Evolutionary conservation across 192 early-diverging fungal genomes (phyloP), one percentile per base, ranked within the genome.

Genomic region (Linderina pennispora): DNA sequence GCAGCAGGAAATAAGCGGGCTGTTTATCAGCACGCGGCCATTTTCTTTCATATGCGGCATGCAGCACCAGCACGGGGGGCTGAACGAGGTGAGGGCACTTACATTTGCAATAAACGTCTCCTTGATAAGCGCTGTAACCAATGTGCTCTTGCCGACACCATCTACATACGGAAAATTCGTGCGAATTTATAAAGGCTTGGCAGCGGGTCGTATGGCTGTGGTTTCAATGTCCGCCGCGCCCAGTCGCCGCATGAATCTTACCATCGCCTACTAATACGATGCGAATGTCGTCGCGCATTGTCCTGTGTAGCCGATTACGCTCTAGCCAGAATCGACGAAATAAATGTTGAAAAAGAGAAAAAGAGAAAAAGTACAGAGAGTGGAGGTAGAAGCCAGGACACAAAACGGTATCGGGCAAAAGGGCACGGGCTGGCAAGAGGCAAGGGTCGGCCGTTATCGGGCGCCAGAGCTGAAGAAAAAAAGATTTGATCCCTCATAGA

Each of bases 41-140:
- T 5, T 5, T 11, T 11, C 28, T 31, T 5, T 11, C 31, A 40
- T 33, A 20, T 20, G 19, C n/a, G n/a, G n/a, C n/a, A n/a, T n/a
- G n/a, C 21, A 33, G 39, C 17, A 26, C 19, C 18, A 62, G 23
- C 23, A 11, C 13, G 42, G 23, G 16, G 37, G 8, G 14, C 25
- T 7, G 3, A 23, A n/a, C 23, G 35, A 28, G 17, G 56, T 60
- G 60, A 70, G 16, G 22, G 0, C 17, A 40, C 68, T 58, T 59
- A 96, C 95, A 65, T 92, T 89, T 23, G 87, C 79, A 19, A 99
- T 83, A 79, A 91, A 99, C 4, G 85, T 80, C 57, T 99, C 97
- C 57, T 94, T 97, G 54, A 97, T 97, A 32, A 99, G 84, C 11
- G 93, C 87, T 21, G 91, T 95, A 46, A 99, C 90, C 48, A 99